Base-by-base conservation (phyloP, 768 basidiomycete genomes). In the Floccularia luteovirens region DNA sequence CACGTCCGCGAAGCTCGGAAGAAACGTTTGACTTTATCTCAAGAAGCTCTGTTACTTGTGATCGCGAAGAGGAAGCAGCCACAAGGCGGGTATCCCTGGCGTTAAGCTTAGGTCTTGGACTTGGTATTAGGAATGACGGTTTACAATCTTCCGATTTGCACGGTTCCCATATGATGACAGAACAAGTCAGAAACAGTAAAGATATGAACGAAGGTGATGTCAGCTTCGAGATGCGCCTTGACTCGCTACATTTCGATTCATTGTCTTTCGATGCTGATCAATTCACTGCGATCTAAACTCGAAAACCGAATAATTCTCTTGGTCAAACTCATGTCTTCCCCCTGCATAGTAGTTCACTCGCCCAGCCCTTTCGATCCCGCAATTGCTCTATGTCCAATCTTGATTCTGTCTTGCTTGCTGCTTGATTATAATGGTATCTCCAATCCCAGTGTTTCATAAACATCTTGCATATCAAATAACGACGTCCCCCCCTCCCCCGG, bases 161-260 rank as follows among this genome's bases (percentile, higher is more conserved):
- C 27, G 27, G 27, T 30, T 30, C 27, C 36, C 14, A 8, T 19
- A 11, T 11, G 7, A 10, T 38, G 7, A 10, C 10, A 8, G 7
- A 12, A 11, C 12, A 19, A 38, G 39, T 19, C 12, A 19, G 10
- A 41, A 16, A 19, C 12, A 22, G 12, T n/a, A 17, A 12, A 14
- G 38, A 14, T 36, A 36, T 38, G 43, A 39, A 19, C 36, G 51
- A 54, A 25, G 57, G 51, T 24, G 72, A 80, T 37, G 44, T 60
- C 45, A 72, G 70, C 45, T 59, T 79, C 36, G 79, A 86, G 62
- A 77, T 82, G 79, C 64, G 60, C 25, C 73, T 86, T 11, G 79
- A 83, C 51, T 83, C 83, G 23, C 62, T 86, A 39, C 80, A 82
- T 53, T 86, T 86, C 53, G 83, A 86, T 47, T 66, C 72, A 1